phyloP scores from a whole-genome alignment of 31 red algal genomes.

The Odonthalia washingtoniensis region DNA sequence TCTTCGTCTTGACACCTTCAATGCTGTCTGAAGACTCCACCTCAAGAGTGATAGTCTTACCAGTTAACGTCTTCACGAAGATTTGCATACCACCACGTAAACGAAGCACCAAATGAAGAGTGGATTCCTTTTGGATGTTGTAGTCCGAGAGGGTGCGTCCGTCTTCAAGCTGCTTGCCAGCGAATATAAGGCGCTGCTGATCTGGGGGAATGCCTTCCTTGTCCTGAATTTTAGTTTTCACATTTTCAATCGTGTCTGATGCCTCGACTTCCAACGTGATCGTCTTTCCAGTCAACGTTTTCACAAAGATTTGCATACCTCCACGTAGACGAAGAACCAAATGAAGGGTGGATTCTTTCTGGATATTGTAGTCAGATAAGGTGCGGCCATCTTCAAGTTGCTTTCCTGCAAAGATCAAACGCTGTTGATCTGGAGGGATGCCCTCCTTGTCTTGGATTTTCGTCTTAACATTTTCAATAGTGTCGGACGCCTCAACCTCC shows the following conservation, averaged over 20 bases:
- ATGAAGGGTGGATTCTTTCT: conserved; percentile 98
- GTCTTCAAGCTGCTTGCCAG: conserved; percentile 98
- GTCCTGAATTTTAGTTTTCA: conserved; percentile 99
- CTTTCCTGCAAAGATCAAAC: conserved; percentile 99
- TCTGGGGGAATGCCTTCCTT: conserved; percentile 99
- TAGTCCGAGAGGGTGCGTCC: conserved; percentile 97
- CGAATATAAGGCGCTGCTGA: conserved; percentile 99
- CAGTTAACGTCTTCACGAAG: conserved; percentile 72
- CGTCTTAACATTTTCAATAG: conserved; percentile 99
- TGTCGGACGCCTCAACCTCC: conserved; percentile 96
- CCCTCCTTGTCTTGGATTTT: too few relatives aligned
- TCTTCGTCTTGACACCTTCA: conserved; percentile 98
- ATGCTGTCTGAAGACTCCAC: conserved; percentile 98
- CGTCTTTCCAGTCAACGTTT: conserved; percentile 96
- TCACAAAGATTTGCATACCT: conserved; percentile 95
- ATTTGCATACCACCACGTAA: conserved; percentile 92
- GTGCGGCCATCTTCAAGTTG: conserved; percentile 99
- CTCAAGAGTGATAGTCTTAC: conserved; percentile 91
- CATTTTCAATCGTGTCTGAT: conserved; percentile 96
- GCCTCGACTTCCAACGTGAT: conserved; percentile 98
- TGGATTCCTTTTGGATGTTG: conserved; percentile 99
- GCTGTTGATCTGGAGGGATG: conserved; percentile 99
- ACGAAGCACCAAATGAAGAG: conserved; percentile 95
- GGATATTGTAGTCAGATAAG: conserved; percentile 98
- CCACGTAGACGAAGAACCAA: conserved; percentile 92